phyloP scores from a whole-genome alignment of 805 yeast species.

The Candida jianshihensis region DNA sequence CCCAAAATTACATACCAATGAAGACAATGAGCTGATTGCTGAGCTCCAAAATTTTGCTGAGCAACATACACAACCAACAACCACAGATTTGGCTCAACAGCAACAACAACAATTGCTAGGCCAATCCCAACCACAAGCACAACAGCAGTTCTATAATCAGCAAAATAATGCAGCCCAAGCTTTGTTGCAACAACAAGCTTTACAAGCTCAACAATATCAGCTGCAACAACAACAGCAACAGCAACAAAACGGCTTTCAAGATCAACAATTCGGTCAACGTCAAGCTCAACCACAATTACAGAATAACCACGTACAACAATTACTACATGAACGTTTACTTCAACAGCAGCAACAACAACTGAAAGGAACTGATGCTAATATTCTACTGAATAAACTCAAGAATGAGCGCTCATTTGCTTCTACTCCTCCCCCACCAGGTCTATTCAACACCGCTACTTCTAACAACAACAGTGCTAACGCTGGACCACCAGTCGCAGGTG shows the following conservation, averaged over 20 bases:
- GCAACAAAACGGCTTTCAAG: conserved; percentile 17
- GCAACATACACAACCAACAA: conserved; percentile 3
- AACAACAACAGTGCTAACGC: conserved; percentile 8
- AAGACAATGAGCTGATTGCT: conserved; percentile 2
- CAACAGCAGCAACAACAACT: conserved; percentile 26
- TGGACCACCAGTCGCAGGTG: conserved; percentile 26
- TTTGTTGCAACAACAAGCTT: conserved; percentile 21
- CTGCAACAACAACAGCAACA: conserved; percentile 29
- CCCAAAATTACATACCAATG: conserved; percentile 21
- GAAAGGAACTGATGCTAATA: not conserved
- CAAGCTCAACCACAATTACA: conserved; percentile 31
- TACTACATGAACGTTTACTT: conserved; percentile 21
- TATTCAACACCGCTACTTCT: conserved; percentile 31
- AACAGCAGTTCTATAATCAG: conserved; percentile 16
- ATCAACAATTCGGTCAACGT: conserved; percentile 19
- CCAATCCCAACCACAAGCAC: conserved; percentile 14
- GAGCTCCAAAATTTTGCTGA: conserved; percentile 6
- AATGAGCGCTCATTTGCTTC: conserved; percentile 32
- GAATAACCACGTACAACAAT: conserved; percentile 19
- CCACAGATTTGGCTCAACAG: not conserved
- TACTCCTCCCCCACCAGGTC: conserved; percentile 74
- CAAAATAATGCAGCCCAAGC: conserved; percentile 27
- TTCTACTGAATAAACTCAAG: conserved; percentile 12
- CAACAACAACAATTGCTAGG: conserved; percentile 12
- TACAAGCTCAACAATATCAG: conserved; percentile 24